Percentiles rank a stretch among this genome's conserved stretches.
Conservation (phyloP, 192 early-diverging fungal genomes). For the Neocallimastix lanati region DNA sequence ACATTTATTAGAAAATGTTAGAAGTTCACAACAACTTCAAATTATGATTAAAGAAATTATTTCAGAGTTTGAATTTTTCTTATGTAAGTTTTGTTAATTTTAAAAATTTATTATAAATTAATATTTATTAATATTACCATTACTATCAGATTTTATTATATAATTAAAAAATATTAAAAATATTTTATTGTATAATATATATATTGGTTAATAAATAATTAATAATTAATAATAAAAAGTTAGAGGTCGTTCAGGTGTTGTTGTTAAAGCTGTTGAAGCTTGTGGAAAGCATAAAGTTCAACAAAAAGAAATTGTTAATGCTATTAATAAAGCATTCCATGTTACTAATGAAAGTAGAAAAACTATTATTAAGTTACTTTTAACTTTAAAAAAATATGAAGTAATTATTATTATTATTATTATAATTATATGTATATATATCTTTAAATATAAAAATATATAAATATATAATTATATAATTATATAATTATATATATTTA, state of each 20-base stretch:
- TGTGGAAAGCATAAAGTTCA: conserved; percentile 25
- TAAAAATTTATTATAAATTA: neutral
- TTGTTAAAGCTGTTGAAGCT: conserved; percentile 47
- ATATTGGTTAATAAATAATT: too few relatives aligned
- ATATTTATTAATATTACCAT: neutral
- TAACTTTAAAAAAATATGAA: neutral
- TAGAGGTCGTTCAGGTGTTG: conserved; percentile 45
- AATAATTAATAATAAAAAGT: neutral
- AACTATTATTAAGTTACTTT: neutral
- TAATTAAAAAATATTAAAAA: too few relatives aligned
- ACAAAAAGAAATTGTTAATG: neutral
- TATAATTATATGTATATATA: too few relatives aligned
- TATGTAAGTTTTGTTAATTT: conserved; percentile 31
- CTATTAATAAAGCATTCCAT: neutral
- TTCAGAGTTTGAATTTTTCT: conserved; percentile 32
- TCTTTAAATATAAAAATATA: too few relatives aligned
- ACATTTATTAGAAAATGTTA: conserved; percentile 40
- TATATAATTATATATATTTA: too few relatives aligned
- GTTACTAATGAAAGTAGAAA: neutral
- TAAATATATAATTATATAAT: too few relatives aligned
- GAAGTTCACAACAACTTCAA: conserved; percentile 34
- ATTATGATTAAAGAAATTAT: conserved; percentile 43
- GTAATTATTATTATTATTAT: too few relatives aligned
- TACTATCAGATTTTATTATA: too few relatives aligned
- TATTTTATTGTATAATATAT: neutral